Evolutionary conservation across 495 filamentous ascomycete species (phyloP), one percentile per base, ranked within the genome.

Genomic region (Echria macrotheca): DNA sequence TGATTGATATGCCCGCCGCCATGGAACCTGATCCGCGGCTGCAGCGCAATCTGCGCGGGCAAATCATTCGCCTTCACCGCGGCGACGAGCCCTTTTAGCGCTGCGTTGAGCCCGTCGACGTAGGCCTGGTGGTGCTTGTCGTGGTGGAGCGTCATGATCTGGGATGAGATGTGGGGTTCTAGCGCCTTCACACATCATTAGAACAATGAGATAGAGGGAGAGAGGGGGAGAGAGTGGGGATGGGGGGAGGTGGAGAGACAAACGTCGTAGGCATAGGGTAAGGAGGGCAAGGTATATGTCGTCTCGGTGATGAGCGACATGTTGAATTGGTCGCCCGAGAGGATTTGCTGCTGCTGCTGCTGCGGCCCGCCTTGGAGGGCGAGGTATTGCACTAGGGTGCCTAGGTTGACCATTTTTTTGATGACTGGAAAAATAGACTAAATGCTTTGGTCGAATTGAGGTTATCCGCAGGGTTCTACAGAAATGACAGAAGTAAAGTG

Each of bases 131-230:
- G 84, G 64, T 88, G 84, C 61, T 83, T 84, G 58, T 57, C 69
- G 70, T 88, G 80, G 65, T 88, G 84, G 32, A 88, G 72, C 74
- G 95, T 87, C 91, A 97, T 97, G 73, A 97, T 96, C 71, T 91
- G 82, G 63, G 84, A 86, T 45, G 83, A 88, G 72, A 97, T 91
- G 68, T 80, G 70, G 50, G 91, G 91, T 71, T 97, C 91, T 56
- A 97, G 82, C 19, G 89, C 91, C 53, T 71, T 18, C 4, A 87
- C 91, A 50, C 69, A 15, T 11, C 11, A 36, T 43, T 22, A 55
- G 32, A 18, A 29, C 12, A 21, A 31, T 24, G 15, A 17, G 15
- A 39, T 32, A 25, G 43, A 23, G 14, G 21, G 5, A 18, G 33
- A 14, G 9, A 9, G 5, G 31, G 21, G 12, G 21, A 15, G 15